These are phyloP conservation scores for Loxodes magnus DNA, from an alignment of 73 alveolate species.

Conservation along the genomic window DNA sequence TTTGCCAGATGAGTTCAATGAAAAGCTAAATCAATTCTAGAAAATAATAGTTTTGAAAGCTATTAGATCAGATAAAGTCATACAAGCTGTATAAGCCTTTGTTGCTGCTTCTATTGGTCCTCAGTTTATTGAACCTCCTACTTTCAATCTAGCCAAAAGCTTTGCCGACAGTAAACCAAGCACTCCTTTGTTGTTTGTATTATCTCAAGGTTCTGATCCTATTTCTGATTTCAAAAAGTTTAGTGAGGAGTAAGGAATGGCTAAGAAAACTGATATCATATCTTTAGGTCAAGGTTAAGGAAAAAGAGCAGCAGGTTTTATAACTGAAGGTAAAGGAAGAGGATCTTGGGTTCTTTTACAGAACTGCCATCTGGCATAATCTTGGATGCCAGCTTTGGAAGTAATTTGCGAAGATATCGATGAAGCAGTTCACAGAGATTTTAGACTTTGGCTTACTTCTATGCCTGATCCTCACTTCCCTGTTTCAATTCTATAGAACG, in stretches of 20 bases:
- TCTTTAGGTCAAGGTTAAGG: constrained; percentile 99
- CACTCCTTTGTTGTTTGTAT: constrained; percentile 97
- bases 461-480: constrained; percentile 99
- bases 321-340: constrained; percentile 80
- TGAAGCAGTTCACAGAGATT: constrained; percentile 96
- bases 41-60: constrained; percentile 77
- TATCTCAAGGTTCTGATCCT: constrained; percentile 99
- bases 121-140: constrained; percentile 95
- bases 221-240: constrained; percentile 91
- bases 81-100: constrained; percentile 70
- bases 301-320: constrained; percentile 91
- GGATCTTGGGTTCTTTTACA: constrained; percentile 98
- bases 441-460: constrained; percentile 99
- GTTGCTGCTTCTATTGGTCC: constrained; percentile 18
- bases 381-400: constrained; percentile 98
- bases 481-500: constrained; percentile 93
- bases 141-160: constrained; percentile 93
- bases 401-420: constrained; percentile 82
- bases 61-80: constrained; percentile 87
- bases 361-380: constrained; percentile 96
- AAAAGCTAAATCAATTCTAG: constrained; percentile 66
- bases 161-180: constrained; percentile 89
- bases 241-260: constrained; percentile 96
- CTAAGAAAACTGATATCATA: constrained; percentile 88
- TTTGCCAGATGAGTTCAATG: constrained; percentile 90